These are phyloP conservation scores for Coemansia umbellata DNA, from an alignment of 192 early-diverging fungal species.

Conservation along the genomic window DNA sequence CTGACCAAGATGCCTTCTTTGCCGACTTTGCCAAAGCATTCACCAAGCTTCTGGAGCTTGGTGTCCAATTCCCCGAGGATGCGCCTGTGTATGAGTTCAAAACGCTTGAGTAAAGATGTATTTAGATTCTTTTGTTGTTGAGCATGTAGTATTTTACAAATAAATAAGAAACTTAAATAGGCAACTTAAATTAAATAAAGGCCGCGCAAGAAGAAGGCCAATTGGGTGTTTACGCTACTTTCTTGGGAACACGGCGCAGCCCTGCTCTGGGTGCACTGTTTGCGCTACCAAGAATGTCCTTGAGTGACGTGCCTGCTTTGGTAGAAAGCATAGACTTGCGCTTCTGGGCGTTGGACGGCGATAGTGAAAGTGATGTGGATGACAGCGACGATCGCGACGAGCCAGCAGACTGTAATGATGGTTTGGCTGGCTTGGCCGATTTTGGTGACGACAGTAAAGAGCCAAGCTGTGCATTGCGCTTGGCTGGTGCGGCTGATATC, in stretches of 20 bases:
- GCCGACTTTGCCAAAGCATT: constrained; percentile 85
- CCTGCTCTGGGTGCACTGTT: constrained; percentile 29
- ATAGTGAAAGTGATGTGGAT: constrained; percentile 11
- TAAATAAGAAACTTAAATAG: no score
- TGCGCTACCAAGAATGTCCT: constrained; percentile 29
- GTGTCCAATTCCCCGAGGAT: constrained; percentile 67
- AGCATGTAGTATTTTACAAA: no score
- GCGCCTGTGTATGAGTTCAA: constrained; percentile 67
- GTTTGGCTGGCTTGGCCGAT: neutral
- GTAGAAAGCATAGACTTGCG: constrained; percentile 4
- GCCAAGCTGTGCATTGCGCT: constrained; percentile 13
- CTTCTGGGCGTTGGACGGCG: constrained; percentile 3
- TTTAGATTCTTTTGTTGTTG: neutral
- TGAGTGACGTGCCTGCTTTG: constrained; percentile 15
- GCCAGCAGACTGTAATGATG: constrained; percentile 7
- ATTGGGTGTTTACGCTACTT: constrained; percentile 4
- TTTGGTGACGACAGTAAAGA: constrained; percentile 25
- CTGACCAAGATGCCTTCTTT: constrained; percentile 83
- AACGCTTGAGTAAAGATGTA: constrained; percentile 38
- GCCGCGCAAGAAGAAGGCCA: no score
- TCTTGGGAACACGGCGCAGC: constrained; percentile 22
- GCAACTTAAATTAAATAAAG: no score
- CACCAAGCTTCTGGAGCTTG: constrained; percentile 83
- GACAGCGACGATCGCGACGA: constrained; percentile 13
- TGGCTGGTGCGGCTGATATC: neutral